phyloP scores from a whole-genome alignment of 441 rosid genomes.

The Populus hybrid region DNA sequence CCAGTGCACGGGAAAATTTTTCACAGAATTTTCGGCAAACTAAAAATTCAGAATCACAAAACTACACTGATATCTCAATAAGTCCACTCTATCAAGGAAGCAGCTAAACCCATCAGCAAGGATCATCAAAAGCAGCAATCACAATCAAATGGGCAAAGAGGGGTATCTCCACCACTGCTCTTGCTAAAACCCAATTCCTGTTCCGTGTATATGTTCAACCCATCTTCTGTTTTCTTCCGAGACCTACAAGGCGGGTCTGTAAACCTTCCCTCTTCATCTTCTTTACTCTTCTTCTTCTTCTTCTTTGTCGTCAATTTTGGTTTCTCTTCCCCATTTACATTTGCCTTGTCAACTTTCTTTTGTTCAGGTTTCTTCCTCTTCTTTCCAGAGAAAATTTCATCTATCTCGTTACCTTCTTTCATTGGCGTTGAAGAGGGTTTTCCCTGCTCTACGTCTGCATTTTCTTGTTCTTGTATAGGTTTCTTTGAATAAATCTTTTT shows the following conservation, averaged over 20 bases:
- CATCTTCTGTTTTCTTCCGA: conserved; percentile 56
- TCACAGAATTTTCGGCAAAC: not conserved
- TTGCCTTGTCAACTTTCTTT: not conserved
- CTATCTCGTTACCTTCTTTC: conserved; percentile 19
- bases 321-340: conserved; percentile 6
- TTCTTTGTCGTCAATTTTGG: conserved; percentile 18
- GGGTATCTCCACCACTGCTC: conserved; percentile 57
- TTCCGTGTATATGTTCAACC: conserved; percentile 47
- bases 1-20: not conserved
- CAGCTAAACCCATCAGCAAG: not conserved
- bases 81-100: not conserved
- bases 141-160: conserved; percentile 81
- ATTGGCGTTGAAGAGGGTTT: conserved; percentile 6
- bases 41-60: not conserved
- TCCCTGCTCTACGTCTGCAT: not conserved
- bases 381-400: conserved; percentile 31
- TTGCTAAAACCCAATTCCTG: conserved; percentile 67
- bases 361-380: conserved; percentile 34
- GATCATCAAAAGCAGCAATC: conserved; percentile 57
- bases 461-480: not conserved
- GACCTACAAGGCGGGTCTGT: conserved; percentile 23
- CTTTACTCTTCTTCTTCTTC: conserved; percentile 31
- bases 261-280: conserved; percentile 20
- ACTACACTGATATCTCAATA: not conserved
- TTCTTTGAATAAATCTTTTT: conserved; percentile 7